Evolutionary conservation across 768 basidiomycete species (phyloP).

Genomic region (Russula brevipes): DNA sequence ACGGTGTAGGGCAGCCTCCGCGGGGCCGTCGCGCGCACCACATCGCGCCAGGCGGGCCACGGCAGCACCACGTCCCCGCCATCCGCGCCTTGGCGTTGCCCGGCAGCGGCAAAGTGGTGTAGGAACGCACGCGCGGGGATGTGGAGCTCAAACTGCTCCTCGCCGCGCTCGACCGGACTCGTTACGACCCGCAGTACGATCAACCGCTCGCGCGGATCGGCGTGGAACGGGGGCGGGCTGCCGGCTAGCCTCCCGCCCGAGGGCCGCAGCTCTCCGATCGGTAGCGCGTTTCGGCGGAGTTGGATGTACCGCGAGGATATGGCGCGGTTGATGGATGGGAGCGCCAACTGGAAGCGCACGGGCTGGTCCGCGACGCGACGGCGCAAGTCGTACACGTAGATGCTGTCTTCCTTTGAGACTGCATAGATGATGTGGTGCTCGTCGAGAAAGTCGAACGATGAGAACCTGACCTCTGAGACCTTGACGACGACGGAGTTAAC

Average conservation of each 20-base stretch:
- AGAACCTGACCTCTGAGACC: not conserved
- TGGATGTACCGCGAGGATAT: conserved; percentile 12
- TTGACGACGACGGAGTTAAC: not conserved
- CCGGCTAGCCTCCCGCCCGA: not conserved
- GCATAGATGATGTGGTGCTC: conserved; percentile 15
- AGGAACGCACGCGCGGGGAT: conserved; percentile 7
- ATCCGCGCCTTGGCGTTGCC: not conserved
- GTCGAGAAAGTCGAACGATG: conserved; percentile 18
- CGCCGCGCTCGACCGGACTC: conserved; percentile 8
- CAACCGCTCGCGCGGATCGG: conserved; percentile 11
- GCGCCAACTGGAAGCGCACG: conserved; percentile 2
- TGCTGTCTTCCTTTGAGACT: not conserved
- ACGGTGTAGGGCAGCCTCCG: conserved; percentile 1
- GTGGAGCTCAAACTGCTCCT: conserved; percentile 17
- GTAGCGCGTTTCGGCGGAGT: conserved; percentile 11
- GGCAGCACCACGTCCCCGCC: not conserved
- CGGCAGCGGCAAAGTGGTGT: not conserved
- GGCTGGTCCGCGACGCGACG: not conserved
- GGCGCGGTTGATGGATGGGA: conserved; percentile 4
- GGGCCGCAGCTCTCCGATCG: not conserved
- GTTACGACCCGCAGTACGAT: conserved; percentile 7
- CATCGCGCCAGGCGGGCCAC: conserved; percentile 3
- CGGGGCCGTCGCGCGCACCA: not conserved
- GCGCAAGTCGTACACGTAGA: conserved; percentile 17
- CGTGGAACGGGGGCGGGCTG: conserved; percentile 1